phyloP scores from a whole-genome alignment of 2,329 filamentous ascomycete genomes.

The Aureobasidium subglaciale region DNA sequence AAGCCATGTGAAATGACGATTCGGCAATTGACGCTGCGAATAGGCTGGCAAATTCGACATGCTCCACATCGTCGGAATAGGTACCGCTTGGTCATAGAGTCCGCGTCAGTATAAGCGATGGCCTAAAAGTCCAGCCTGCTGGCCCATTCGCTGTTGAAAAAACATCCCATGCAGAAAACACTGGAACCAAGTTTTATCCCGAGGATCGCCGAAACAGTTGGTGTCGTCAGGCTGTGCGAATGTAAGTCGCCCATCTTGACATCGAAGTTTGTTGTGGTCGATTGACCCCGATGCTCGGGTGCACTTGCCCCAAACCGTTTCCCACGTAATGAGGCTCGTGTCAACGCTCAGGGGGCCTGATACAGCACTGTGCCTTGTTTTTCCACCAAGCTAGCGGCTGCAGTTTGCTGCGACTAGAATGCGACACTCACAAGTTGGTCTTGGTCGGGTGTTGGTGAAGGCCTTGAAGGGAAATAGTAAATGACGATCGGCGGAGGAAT shows the following conservation, averaged over 20 bases:
- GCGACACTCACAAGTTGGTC: background rate
- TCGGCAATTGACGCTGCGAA: background rate
- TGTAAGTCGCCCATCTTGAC: background rate
- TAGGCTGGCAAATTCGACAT: background rate
- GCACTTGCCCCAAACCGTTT: background rate
- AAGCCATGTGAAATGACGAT: background rate
- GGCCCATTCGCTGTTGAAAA: too few species aligned
- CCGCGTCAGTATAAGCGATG: background rate
- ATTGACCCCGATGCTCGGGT: background rate
- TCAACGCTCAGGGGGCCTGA: background rate
- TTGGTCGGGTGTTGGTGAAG: background rate
- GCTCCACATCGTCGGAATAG: background rate
- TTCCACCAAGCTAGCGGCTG: background rate
- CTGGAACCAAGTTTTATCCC: background rate
- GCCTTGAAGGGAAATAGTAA: background rate
- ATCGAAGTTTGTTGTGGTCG: background rate
- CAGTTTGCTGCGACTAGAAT: background rate
- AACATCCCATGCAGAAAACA: background rate
- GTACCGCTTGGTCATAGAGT: background rate
- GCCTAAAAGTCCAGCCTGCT: too few species aligned
- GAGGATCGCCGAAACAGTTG: too few species aligned
- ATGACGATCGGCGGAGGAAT: slow-evolving; percentile 1
- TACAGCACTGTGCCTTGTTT: slow-evolving; percentile 3
- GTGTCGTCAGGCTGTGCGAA: too few species aligned
- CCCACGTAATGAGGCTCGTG: slow-evolving; percentile 7